Evolutionary conservation across 2,329 filamentous ascomycete species (phyloP).

Genomic region (Thermothelomyces thermophilus): DNA sequence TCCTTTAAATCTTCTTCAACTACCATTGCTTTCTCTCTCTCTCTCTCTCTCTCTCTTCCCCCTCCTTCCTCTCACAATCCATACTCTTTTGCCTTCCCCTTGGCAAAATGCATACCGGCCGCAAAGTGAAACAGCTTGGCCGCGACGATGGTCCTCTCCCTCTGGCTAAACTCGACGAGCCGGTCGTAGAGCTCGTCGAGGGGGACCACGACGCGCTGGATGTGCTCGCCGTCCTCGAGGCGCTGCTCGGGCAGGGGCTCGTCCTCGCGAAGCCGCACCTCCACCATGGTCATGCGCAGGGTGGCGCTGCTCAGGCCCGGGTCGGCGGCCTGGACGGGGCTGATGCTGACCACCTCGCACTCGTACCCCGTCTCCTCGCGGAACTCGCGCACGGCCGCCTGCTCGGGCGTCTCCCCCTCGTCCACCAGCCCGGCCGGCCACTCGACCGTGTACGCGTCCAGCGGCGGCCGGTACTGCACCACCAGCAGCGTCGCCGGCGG

Average conservation of each 20-base stretch:
- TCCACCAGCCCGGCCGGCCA: conserved; percentile 50
- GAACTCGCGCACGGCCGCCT: conserved; percentile 48
- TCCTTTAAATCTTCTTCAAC: no score
- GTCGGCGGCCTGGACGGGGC: conserved; percentile 50
- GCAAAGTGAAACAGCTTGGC: conserved; percentile 57
- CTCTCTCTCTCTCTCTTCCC: no score
- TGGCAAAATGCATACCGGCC: conserved; percentile 46
- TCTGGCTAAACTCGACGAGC: conserved; percentile 39
- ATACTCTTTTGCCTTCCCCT: conserved; percentile 23
- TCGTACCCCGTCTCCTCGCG: conserved; percentile 52
- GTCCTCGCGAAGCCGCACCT: conserved; percentile 46
- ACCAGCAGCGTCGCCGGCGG: conserved; percentile 43
- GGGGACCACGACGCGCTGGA: conserved; percentile 53
- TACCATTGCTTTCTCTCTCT: no score
- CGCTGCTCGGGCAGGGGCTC: conserved; percentile 49
- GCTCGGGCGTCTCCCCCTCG: conserved; percentile 43
- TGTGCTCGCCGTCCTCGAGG: conserved; percentile 55
- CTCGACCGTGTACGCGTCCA: conserved; percentile 47
- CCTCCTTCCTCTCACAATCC: not conserved
- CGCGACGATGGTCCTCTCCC: conserved; percentile 47
- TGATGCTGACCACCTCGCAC: conserved; percentile 41
- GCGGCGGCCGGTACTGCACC: conserved; percentile 46
- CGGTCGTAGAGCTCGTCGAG: conserved; percentile 49
- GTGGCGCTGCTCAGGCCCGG: conserved; percentile 55
- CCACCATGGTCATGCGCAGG: conserved; percentile 55